Evolutionary conservation across 495 filamentous ascomycete species (phyloP).

Genomic region (Penicillium pancosmium): DNA sequence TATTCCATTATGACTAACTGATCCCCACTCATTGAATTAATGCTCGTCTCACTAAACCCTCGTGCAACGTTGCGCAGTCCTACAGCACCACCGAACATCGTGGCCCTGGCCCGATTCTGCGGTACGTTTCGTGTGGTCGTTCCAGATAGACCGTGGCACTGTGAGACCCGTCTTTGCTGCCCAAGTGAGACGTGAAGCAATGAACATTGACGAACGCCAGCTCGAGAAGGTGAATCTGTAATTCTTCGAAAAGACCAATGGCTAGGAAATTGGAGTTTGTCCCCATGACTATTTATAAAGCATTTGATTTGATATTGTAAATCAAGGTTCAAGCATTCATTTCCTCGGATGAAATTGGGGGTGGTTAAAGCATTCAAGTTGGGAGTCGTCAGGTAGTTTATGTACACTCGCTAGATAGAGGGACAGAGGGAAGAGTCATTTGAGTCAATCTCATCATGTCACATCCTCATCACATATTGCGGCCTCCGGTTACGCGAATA

Average conservation of each 20-base stretch:
- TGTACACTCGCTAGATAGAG: not conserved
- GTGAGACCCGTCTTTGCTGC: constrained; percentile 19
- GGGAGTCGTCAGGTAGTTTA: not conserved
- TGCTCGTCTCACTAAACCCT: constrained; percentile 4
- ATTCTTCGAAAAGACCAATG: not conserved
- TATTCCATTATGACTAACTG: not conserved
- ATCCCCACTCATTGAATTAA: not conserved
- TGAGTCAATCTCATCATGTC: not conserved
- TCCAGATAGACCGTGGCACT: constrained; percentile 4
- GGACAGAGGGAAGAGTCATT: not conserved
- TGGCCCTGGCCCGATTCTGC: constrained; percentile 12
- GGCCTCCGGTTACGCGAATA: constrained; percentile 79
- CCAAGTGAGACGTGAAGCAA: constrained; percentile 21
- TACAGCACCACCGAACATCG: constrained; percentile 8
- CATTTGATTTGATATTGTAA: not conserved
- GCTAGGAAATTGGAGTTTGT: not conserved
- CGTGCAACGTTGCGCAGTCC: constrained; percentile 25
- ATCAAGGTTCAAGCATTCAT: not conserved
- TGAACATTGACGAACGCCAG: constrained; percentile 10
- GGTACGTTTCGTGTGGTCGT: constrained; percentile 16
- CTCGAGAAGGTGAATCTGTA: not conserved
- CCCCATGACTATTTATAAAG: not conserved
- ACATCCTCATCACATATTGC: constrained; percentile 66
- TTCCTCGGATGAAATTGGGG: not conserved
- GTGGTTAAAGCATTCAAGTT: not conserved